A percentile compares a stretch with the other conserved stretches of the same genome.
These are phyloP conservation scores for Malus hybrid DNA, from an alignment of 331 rosid genomes.

Conservation along the genomic window DNA sequence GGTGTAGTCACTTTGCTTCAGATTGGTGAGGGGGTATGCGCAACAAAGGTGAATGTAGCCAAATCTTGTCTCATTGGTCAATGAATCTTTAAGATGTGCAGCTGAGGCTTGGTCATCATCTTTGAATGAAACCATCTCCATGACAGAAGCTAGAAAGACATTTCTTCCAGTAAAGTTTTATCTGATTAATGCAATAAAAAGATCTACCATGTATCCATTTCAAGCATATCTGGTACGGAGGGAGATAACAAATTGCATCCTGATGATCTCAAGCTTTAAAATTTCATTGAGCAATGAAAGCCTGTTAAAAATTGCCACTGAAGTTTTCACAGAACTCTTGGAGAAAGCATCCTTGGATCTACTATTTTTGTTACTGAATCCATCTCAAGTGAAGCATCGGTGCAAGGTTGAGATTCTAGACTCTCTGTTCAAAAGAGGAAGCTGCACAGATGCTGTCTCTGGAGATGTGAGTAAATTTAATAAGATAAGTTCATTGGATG, in stretches of 20 bases:
- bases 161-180: constrained; percentile 80
- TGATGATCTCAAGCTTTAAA: constrained; percentile 55
- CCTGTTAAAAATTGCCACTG: constrained; percentile 46
- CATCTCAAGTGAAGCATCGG: constrained; percentile 46
- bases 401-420: constrained; percentile 57
- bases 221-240: constrained; percentile 50
- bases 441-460: constrained; percentile 21
- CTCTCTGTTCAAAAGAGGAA: constrained; percentile 40
- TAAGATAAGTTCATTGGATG: constrained; percentile 23
- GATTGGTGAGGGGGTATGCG: constrained; percentile 42
- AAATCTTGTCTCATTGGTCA: constrained; percentile 51
- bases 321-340: constrained; percentile 59
- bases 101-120: constrained; percentile 62
- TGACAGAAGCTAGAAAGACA: constrained; percentile 59
- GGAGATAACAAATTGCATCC: constrained; percentile 52
- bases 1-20: constrained; percentile 89
- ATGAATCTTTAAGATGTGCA: constrained; percentile 59
- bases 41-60: constrained; percentile 39
- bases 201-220: constrained; percentile 59
- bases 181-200: constrained; percentile 65
- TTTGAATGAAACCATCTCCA: constrained; percentile 44
- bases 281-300: constrained; percentile 42
- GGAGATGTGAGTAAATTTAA: constrained; percentile 18
- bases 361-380: constrained; percentile 46
- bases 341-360: constrained; percentile 64